A percentile compares a stretch with the other conserved stretches of the same genome.
phyloP scores from a whole-genome alignment of 768 basidiomycete species.

The Boletus rufocinnamomeus region DNA sequence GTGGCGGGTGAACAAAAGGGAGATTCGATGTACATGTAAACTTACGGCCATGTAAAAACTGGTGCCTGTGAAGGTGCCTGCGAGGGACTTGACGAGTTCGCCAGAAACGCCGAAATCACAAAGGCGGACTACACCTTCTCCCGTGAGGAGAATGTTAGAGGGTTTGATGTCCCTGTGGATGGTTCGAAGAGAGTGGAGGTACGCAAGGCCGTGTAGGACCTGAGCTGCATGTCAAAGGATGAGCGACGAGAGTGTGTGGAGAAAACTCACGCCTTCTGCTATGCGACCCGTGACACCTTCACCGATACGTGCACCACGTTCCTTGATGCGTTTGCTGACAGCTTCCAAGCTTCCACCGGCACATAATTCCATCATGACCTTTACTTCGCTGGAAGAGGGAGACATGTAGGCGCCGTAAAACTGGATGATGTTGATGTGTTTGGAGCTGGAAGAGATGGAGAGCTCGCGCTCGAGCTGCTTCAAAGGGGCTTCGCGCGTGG shows the following conservation, averaged over 20 bases:
- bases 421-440: conserved; percentile 83
- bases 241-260: not conserved
- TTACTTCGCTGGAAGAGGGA: conserved; percentile 87
- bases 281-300: conserved; percentile 90
- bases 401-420: conserved; percentile 94
- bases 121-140: conserved; percentile 87
- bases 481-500: conserved; percentile 85
- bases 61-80: conserved; percentile 96
- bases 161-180: conserved; percentile 98
- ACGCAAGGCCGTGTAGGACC: conserved; percentile 90
- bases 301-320: conserved; percentile 74
- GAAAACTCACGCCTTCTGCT: conserved; percentile 78
- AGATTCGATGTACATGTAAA: conserved; percentile 17
- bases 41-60: conserved; percentile 98
- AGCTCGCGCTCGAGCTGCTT: conserved; percentile 93
- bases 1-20: conserved; percentile 10
- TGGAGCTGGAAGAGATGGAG: conserved; percentile 81
- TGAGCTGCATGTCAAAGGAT: conserved; percentile 33
- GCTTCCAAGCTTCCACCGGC: conserved; percentile 90
- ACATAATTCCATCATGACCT: conserved; percentile 90
- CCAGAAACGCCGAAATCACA: conserved; percentile 98
- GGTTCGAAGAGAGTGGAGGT: conserved; percentile 87
- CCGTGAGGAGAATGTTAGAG: conserved; percentile 87
- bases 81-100: conserved; percentile 86
- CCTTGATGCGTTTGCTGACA: conserved; percentile 81